Evolutionary conservation across 352 stramenopile species (phyloP), one percentile per base, ranked within the genome.

Genomic region (Pythium volutum): DNA sequence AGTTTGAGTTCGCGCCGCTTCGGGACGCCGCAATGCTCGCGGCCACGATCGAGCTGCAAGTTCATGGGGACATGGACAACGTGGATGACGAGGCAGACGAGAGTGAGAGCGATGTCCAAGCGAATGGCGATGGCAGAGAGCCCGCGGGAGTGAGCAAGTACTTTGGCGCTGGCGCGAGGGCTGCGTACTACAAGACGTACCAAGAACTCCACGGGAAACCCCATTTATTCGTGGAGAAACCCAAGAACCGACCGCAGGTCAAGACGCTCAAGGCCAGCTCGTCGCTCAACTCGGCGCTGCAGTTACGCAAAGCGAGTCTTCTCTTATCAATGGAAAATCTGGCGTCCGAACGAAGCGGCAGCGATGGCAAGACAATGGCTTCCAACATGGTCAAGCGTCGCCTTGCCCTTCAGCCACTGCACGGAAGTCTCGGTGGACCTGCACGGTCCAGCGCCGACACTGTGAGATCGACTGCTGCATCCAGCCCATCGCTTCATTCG

Each of bases 161-260:
- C 49, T 88, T 88, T 64, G 78, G 76, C 0, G 38, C 55, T 0
- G 67, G 51, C 1, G 78, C 78, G 1, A 75, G 79, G 9, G 46
- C 47, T 8, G 69, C 69, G 3, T 88, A 84, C 71, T 88, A 88
- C 55, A 78, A 74, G 27, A 75, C 69, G 43, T 88, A 86, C 50
- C 62, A 72, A 10, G 75, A 83, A 14, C 69, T 86, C 3, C 79
- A 88, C 46, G 67, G 63, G 34, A 88, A 86, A 55, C 68, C 76
- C 0, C 79, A 88, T 2, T 64, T 88, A 26, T 88, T 86, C 46
- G 56, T 84, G 4, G 66, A 84, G 12, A 70, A 51, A 15, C 42
- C 27, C 11, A 69, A 50, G 43, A 62, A 50, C 58, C 20, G 27
- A 46, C 39, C 39, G 18, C 51, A 45, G 26, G 4, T 20, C 41